phyloP scores from a whole-genome alignment of 371 early-diverging fungal genomes.

The Synchytrium microbalum region DNA sequence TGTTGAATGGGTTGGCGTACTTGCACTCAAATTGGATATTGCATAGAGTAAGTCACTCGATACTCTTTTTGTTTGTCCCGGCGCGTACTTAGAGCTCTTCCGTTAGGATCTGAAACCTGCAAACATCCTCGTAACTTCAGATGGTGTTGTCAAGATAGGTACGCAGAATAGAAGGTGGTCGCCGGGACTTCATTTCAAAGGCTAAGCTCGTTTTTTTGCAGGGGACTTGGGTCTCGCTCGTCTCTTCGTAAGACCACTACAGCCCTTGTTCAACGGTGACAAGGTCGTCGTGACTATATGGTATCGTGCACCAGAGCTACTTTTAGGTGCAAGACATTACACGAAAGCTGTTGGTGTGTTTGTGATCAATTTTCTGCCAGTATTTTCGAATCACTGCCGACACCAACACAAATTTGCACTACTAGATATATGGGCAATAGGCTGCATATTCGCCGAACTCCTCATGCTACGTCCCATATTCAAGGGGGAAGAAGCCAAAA shows the following conservation, averaged over 20 bases:
- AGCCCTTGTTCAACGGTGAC: constrained; percentile 78
- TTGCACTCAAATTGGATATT: constrained; percentile 88
- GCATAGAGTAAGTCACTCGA: constrained; percentile 54
- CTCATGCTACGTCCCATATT: constrained; percentile 40
- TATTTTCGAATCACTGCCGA: constrained; percentile 30
- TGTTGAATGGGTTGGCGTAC: constrained; percentile 84
- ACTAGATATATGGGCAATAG: constrained; percentile 98
- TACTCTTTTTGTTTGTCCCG: not conserved
- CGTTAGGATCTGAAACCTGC: constrained; percentile 78
- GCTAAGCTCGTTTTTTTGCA: constrained; percentile 11
- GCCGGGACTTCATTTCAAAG: constrained; percentile 12
- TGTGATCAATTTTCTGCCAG: not conserved
- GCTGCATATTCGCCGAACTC: constrained; percentile 56
- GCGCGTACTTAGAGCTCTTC: not conserved
- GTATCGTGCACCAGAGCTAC: constrained; percentile 99
- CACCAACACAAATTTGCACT: constrained; percentile 72
- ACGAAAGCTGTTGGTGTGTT: constrained; percentile 79
- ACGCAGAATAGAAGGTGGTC: constrained; percentile 4
- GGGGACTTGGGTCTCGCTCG: constrained; percentile 90
- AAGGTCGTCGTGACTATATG: constrained; percentile 97
- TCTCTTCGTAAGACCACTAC: constrained; percentile 68
- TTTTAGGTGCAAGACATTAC: constrained; percentile 88
- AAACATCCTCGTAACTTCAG: constrained; percentile 76
- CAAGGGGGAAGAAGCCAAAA: constrained; percentile 23
- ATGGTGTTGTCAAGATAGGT: constrained; percentile 84